A percentile compares a stretch with the other conserved stretches of the same genome.
phyloP scores from a whole-genome alignment of 1,139 yeast species.

The Geotrichum carabidarum region DNA sequence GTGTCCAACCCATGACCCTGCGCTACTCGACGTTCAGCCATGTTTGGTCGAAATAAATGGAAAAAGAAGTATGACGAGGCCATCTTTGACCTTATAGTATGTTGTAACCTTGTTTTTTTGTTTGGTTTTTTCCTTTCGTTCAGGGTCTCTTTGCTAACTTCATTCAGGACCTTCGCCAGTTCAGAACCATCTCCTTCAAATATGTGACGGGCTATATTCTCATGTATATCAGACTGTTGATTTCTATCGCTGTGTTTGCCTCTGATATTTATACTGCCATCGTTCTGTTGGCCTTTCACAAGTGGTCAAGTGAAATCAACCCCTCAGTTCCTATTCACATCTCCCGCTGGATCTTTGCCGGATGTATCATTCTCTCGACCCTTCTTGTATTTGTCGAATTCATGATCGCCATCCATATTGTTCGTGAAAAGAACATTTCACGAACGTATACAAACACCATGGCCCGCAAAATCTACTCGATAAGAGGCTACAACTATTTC shows the following conservation, averaged over 20 bases:
- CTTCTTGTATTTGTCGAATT: constrained; percentile 54
- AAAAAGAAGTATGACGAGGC: constrained; percentile 29
- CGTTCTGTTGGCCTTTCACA: constrained; percentile 65
- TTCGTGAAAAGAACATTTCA: constrained; percentile 60
- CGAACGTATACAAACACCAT: constrained; percentile 63
- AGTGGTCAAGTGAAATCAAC: constrained; percentile 59
- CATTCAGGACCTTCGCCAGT: constrained; percentile 42
- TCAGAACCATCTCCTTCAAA: constrained; percentile 50
- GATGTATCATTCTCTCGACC: constrained; percentile 74
- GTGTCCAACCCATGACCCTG: too few species aligned
- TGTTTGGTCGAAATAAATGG: constrained; percentile 26
- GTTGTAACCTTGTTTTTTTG: constrained; percentile 8
- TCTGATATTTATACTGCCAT: constrained; percentile 79
- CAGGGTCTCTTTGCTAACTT: constrained; percentile 1
- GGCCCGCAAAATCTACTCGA: constrained; percentile 54
- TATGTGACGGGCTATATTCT: constrained; percentile 53
- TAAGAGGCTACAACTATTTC: constrained; percentile 57
- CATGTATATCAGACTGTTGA: constrained; percentile 48
- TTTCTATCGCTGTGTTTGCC: constrained; percentile 57
- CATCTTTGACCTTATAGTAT: constrained; percentile 28
- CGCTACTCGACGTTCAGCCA: background rate
- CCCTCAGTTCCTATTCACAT: constrained; percentile 57
- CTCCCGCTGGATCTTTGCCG: constrained; percentile 78
- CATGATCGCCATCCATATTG: constrained; percentile 55
- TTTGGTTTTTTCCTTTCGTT: background rate